These are phyloP conservation scores for Jaapia argillacea DNA, from an alignment of 768 basidiomycete genomes.

Conservation along the genomic window DNA sequence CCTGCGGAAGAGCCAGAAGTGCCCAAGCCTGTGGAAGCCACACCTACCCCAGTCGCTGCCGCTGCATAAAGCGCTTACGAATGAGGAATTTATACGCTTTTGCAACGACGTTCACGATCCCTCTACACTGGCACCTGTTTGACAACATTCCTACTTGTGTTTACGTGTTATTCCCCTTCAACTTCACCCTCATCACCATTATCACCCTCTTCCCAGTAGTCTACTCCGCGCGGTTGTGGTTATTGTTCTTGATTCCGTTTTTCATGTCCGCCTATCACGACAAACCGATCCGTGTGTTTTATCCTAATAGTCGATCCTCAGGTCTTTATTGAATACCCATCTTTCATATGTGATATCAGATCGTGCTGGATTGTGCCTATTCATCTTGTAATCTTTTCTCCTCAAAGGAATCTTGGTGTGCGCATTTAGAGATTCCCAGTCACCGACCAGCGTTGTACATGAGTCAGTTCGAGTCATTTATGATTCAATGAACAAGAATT, in stretches of 20 bases:
- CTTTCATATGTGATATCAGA: conserved; percentile 40
- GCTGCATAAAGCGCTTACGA: conserved; percentile 48
- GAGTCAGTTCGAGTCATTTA: no score
- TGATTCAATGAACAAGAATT: no score
- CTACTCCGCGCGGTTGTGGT: conserved; percentile 53
- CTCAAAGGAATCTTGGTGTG: conserved; percentile 9
- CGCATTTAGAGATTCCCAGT: no score
- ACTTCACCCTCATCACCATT: conserved; percentile 12
- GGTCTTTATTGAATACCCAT: conserved; percentile 21
- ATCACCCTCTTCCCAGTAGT: conserved; percentile 18
- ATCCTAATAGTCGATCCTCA: conserved; percentile 55
- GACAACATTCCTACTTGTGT: conserved; percentile 17
- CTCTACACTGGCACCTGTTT: conserved; percentile 27
- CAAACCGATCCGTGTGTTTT: conserved; percentile 51
- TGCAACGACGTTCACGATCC: conserved; percentile 34
- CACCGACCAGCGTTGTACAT: no score
- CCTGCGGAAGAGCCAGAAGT: conserved; percentile 22
- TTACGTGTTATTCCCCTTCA: conserved; percentile 3
- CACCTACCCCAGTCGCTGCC: conserved; percentile 60
- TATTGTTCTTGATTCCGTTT: conserved; percentile 32
- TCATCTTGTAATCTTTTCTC: conserved; percentile 46
- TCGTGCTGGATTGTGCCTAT: conserved; percentile 48
- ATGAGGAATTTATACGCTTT: conserved; percentile 17
- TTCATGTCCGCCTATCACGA: conserved; percentile 51
- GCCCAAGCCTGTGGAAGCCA: conserved; percentile 30